Conservation (phyloP, 306 rosid genomes). For the Adenanthera pavonina region DNA sequence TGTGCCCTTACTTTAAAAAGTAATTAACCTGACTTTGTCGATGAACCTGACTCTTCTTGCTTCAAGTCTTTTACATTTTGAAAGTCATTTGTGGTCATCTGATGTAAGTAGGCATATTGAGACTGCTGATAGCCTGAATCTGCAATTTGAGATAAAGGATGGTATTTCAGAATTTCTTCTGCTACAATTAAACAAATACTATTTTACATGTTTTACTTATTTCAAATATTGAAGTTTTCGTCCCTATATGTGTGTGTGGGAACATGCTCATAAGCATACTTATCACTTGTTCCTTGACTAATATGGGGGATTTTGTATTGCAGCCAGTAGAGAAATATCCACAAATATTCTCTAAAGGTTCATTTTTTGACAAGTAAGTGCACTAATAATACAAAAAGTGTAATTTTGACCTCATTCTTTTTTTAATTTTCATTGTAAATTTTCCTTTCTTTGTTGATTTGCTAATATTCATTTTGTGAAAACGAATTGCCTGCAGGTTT, state of each 20-base stretch:
- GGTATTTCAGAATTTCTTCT: neutral
- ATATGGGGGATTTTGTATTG: slow-evolving; percentile 26
- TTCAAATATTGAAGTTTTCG: neutral
- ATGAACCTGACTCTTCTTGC: neutral
- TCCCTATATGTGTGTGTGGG: neutral
- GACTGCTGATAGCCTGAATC: neutral
- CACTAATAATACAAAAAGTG: neutral
- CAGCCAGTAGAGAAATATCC: slow-evolving; percentile 93
- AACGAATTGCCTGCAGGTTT: slow-evolving; percentile 43
- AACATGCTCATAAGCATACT: neutral
- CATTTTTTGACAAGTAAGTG: slow-evolving; percentile 80
- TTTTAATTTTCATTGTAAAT: neutral
- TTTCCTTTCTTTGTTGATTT: neutral
- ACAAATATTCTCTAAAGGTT: slow-evolving; percentile 56
- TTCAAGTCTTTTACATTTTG: neutral
- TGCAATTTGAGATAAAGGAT: neutral
- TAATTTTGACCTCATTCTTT: neutral
- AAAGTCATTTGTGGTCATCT: neutral
- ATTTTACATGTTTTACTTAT: neutral
- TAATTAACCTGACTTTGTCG: neutral
- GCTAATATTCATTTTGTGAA: slow-evolving; percentile 10
- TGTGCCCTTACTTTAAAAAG: neutral
- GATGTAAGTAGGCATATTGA: neutral
- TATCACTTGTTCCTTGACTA: slow-evolving; percentile 15
- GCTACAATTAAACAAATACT: neutral